A percentile compares a stretch with the other conserved stretches of the same genome.
Conservation (phyloP, 208 protist genomes). For the Plasmodiophora brassicae region DNA sequence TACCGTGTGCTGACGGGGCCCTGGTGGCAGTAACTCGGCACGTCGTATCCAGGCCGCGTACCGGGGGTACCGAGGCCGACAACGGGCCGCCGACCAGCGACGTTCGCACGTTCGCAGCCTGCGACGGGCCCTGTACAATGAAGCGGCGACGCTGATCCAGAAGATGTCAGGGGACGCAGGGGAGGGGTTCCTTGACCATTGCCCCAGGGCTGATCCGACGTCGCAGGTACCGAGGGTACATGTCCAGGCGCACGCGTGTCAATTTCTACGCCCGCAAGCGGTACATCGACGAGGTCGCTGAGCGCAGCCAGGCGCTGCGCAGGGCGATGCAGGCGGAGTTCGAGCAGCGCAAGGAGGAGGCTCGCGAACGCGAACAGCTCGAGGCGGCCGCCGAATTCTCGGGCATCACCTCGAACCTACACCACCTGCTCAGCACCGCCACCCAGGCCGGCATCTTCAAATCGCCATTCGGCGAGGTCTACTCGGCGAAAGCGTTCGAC, state of each 20-base stretch:
- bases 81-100: neutral
- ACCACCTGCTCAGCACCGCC: conserved; percentile 4
- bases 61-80: neutral
- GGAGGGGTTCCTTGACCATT: neutral
- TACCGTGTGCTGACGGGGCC: neutral
- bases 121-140: neutral
- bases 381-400: neutral
- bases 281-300: neutral
- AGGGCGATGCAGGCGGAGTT: neutral
- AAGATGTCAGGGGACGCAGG: neutral
- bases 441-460: neutral
- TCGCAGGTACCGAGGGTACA: neutral
- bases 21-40: neutral
- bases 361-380: neutral
- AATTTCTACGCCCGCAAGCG: neutral
- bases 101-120: neutral
- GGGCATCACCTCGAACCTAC: neutral
- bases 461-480: conserved; percentile 6
- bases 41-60: neutral
- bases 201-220: neutral
- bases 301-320: neutral
- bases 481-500: conserved; percentile 4
- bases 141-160: neutral
- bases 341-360: neutral
- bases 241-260: neutral